Evolutionary conservation across 1,284 basidiomycete species (phyloP), one percentile per base, ranked within the genome.

Genomic region (Exobasidium cylindrosporum): DNA sequence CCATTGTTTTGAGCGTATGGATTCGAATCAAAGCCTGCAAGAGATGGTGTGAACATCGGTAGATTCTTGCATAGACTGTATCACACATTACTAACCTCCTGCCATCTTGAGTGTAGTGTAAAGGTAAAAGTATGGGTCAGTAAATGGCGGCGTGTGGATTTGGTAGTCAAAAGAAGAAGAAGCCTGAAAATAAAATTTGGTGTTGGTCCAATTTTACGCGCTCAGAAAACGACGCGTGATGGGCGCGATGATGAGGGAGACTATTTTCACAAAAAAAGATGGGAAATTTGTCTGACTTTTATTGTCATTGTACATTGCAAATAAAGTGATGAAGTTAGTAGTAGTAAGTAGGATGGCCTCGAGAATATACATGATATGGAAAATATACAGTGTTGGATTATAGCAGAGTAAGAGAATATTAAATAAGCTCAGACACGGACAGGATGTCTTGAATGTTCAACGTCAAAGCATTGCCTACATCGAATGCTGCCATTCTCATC

Each of bases 1-100:
- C 66, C 65, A 53, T 73, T 70, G 59, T 73, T 73, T 29, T 68
- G 66, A n/a, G 61, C 68, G 45, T 73, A 73, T 53, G 70, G 68
- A 58, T 57, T 50, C n/a, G 46, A 43, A 35, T 43, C 61, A 47
- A 45, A 62, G 26, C 32, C 60, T 61, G 60, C 28, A 17, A 26
- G 54, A 1, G 55, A 5, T n/a, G n/a, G n/a, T n/a, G n/a, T n/a
- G n/a, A n/a, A n/a, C n/a, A n/a, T n/a, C n/a, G n/a, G n/a, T n/a
- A n/a, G n/a, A n/a, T n/a, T n/a, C n/a, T n/a, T n/a, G n/a, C n/a
- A n/a, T n/a, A n/a, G 49, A 23, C 21, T 44, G 57, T 57, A 1
- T n/a, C 43, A 46, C 53, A 11, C 3, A 23, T 21, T 5, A 24
- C 47, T 50, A 4, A 50, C 47, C 47, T 21, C 26, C 26, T 23